These are phyloP conservation scores for Tephrocybe sp. DNA, from an alignment of 768 basidiomycete genomes.

Conservation along the genomic window DNA sequence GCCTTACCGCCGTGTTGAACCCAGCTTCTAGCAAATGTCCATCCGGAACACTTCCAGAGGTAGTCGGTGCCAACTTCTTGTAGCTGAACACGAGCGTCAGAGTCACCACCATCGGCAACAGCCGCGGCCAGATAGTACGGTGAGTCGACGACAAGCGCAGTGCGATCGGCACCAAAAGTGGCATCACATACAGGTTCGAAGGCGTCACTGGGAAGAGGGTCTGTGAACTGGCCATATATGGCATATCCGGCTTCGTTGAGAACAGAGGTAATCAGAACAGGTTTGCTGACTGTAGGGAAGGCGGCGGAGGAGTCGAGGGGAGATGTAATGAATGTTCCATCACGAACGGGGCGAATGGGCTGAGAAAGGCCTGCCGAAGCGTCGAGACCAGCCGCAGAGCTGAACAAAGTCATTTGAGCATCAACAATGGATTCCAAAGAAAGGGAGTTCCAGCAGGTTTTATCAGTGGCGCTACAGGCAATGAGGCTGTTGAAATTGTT, in stretches of 20 bases:
- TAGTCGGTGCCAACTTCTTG: conserved; percentile 66
- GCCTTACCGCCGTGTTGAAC: conserved; percentile 60
- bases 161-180: conserved; percentile 49
- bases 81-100: conserved; percentile 58
- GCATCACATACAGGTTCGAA: conserved; percentile 39
- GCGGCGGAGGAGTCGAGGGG: conserved; percentile 60
- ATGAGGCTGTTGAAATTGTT: conserved; percentile 48
- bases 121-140: conserved; percentile 43
- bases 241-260: conserved; percentile 69
- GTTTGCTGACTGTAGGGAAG: conserved; percentile 63
- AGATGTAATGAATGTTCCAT: conserved; percentile 68
- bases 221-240: conserved; percentile 46
- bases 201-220: conserved; percentile 34
- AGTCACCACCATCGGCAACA: conserved; percentile 25
- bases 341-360: conserved; percentile 68
- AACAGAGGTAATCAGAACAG: conserved; percentile 71
- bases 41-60: conserved; percentile 67
- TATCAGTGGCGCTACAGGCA: conserved; percentile 44
- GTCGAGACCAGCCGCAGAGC: conserved; percentile 44
- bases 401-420: conserved; percentile 48
- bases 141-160: conserved; percentile 41
- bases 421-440: conserved; percentile 51
- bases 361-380: conserved; percentile 50
- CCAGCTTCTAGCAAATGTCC: conserved; percentile 73
- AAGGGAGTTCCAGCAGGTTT: conserved; percentile 50